A percentile compares a stretch with the other conserved stretches of the same genome.
Evolutionary conservation across 2,329 filamentous ascomycete species (phyloP).

Genomic region (Pseudocercospora musae): DNA sequence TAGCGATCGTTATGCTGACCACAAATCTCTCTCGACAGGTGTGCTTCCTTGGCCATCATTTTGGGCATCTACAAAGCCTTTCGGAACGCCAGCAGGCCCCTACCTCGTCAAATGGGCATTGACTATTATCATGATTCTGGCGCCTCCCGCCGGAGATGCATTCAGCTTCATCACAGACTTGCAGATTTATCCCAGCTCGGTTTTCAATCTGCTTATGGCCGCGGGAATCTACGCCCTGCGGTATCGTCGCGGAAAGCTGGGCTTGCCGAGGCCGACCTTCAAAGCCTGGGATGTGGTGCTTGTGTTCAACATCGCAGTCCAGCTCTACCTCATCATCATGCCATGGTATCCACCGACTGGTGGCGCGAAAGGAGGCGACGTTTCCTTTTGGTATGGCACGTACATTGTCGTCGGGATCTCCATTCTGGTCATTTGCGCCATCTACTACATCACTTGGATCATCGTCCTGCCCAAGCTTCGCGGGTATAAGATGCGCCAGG

Average conservation of each 20-base stretch:
- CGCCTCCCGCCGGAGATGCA: slow-evolving; percentile 60
- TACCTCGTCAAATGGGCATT: slow-evolving; percentile 47
- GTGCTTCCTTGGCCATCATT: slow-evolving; percentile 59
- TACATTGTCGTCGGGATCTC: slow-evolving; percentile 64
- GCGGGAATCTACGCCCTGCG: slow-evolving; percentile 59
- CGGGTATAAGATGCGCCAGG: slow-evolving; percentile 56
- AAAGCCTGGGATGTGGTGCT: slow-evolving; percentile 58
- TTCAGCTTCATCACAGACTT: slow-evolving; percentile 57
- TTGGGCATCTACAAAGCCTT: slow-evolving; percentile 62
- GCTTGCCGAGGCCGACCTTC: slow-evolving; percentile 52
- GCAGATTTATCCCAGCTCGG: slow-evolving; percentile 54
- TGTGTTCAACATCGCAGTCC: slow-evolving; percentile 57
- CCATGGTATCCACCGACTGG: slow-evolving; percentile 67
- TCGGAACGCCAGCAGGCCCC: slow-evolving; percentile 60
- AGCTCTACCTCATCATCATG: slow-evolving; percentile 63
- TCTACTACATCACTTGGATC: slow-evolving; percentile 62
- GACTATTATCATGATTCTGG: slow-evolving; percentile 59
- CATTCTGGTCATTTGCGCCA: slow-evolving; percentile 58
- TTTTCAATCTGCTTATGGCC: slow-evolving; percentile 58
- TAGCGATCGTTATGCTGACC: background rate
- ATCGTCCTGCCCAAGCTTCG: slow-evolving; percentile 52
- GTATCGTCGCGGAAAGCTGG: slow-evolving; percentile 50
- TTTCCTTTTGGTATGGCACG: slow-evolving; percentile 72
- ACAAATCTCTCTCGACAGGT: slow-evolving; percentile 24
- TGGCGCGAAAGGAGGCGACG: slow-evolving; percentile 59